Evolutionary conservation across 306 rosid species (phyloP), one percentile per base, ranked within the genome.

Genomic region (Cucurbita moschata): DNA sequence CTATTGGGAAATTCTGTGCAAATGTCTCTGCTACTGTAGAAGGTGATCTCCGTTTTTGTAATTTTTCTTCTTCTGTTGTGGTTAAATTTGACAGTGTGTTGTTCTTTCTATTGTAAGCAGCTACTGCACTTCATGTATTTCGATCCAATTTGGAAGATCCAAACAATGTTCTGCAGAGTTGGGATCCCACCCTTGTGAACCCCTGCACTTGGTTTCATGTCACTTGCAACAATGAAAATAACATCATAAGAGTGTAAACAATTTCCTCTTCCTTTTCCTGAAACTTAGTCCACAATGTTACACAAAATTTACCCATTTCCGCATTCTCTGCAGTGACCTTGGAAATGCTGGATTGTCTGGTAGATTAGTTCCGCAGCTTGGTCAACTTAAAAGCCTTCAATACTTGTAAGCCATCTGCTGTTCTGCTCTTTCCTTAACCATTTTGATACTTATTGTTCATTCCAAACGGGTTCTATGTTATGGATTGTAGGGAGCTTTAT

Each of bases 341-440:
- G 78, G 78, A 37, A 75, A 75, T 63, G 78, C 78, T 61, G 78
- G 78, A 75, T 75, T 75, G 69, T 75, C 78, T 38, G 78, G 78
- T 63, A 46, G 63, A 62, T 75, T 75, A 26, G 72, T 75, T 19
- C 78, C 78, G 35, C 72, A 75, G 19, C 61, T 75, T 61, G 78
- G 78, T 61, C 72, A 62, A 10, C 78, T 75, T 50, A 61, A 62
- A 61, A 75, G 21, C 7, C 68, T 75, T 11, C 78, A 75, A 37
- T 75, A 75, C 72, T 66, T 75, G 78, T 75, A 75, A 75, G 78
- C 49, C 43, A 39, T 66, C 39, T 47, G 42, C 42, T 43, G 35
- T 47, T 46, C 7, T 47, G 39, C 55, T 5, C 73, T 26, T 26
- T 50, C 0, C 4, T 47, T 7, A 37, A 55, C 55, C 51, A 18